Base-by-base conservation (phyloP, 495 filamentous ascomycete genomes). In the Hypoxylon rickii region DNA sequence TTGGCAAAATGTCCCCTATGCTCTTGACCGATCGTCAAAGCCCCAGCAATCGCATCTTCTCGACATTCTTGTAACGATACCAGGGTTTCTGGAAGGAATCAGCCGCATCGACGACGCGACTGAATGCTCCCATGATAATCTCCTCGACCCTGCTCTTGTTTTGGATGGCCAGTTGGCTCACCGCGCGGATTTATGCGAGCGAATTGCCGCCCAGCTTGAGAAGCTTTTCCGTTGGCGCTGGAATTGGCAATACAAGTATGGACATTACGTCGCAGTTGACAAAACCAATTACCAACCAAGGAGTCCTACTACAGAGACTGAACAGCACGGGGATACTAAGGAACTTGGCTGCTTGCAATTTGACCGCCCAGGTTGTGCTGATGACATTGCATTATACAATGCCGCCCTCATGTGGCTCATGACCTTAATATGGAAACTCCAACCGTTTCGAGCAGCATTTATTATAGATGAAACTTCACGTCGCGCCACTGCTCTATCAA, bases 201-300 rank as follows among this genome's bases (percentile, higher is more conserved):
- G 47, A 3, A 46, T 64, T 10, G 18, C 26, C 12, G 3, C 17
- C 16, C 51, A 57, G n/a, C 51, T 64, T 3, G 46, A 56, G 17
- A 57, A 26, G 19, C 56, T 64, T 21, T 64, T 56, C 22, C 46
- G 38, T 2, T 64, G 61, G 61, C 61, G 61, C 34, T 64, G 56
- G 56, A 20, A 56, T 13, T 64, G 61, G 61, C 61, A 64, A 12
- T 32, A 20, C 3, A 34, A 42, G 10, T 53, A 53, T 12, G 52
- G 61, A 20, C 56, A 46, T 20, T 47, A 40, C 22, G 52, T 62
- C 17, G 33, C 52, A 6, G 8, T 34, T 32, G 43, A 53, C 4
- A 29, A 20, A 11, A 24, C 34, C 13, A 17, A 29, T 6, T 20
- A 43, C 20, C 18, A 49, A 24, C 21, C 40, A 15, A 32, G 15